These are phyloP conservation scores for Erigeron canadensis DNA, from an alignment of 129 eudicot genomes.

Conservation along the genomic window DNA sequence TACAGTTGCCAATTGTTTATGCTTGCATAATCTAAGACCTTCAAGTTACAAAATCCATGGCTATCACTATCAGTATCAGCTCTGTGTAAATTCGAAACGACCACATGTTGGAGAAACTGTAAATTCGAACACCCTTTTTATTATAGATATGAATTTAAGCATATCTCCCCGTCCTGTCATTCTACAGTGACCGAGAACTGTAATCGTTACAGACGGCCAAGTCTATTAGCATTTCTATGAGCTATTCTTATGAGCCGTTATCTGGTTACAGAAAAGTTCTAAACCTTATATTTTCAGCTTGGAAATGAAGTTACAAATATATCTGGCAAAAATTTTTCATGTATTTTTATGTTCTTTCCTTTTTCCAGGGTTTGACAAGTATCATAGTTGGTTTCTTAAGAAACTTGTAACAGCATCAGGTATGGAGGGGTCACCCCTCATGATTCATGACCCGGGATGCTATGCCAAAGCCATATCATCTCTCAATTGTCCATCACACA, in stretches of 20 bases:
- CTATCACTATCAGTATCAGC: slow-evolving; percentile 26
- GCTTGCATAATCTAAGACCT: slow-evolving; percentile 12
- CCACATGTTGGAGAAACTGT: slow-evolving; percentile 35
- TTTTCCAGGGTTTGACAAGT: background rate
- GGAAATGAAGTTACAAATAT: background rate
- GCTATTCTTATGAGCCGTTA: background rate
- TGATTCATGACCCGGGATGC: too few relatives aligned
- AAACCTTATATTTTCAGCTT: background rate
- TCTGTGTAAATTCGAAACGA: slow-evolving; percentile 22
- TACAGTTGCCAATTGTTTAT: background rate
- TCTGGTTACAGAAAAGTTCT: background rate
- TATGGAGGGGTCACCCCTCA: too few relatives aligned
- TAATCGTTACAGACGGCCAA: background rate
- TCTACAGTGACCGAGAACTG: background rate
- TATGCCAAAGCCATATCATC: too few relatives aligned
- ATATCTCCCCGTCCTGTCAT: background rate
- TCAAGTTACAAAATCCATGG: slow-evolving; percentile 8
- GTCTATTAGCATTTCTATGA: background rate
- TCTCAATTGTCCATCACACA: too few relatives aligned
- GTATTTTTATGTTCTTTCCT: background rate
- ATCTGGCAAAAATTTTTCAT: background rate
- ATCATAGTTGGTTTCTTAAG: too few relatives aligned
- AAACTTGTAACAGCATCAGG: too few relatives aligned
- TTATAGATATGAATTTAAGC: slow-evolving; percentile 14
- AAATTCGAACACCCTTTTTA: slow-evolving; percentile 30